phyloP scores from a whole-genome alignment of 2,329 filamentous ascomycete genomes.

The Byssothecium circinans region DNA sequence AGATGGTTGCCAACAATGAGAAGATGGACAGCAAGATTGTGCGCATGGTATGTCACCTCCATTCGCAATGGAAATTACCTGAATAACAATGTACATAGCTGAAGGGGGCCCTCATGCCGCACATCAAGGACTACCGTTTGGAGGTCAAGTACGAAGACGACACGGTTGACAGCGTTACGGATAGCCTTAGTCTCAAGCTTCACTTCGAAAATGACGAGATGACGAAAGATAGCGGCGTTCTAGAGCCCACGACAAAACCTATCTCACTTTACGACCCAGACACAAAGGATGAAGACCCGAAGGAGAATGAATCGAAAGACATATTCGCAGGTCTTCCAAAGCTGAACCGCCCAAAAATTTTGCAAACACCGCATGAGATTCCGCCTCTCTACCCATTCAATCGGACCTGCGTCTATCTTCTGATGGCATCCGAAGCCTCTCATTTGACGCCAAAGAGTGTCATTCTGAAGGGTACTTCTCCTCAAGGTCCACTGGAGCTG shows the following conservation, averaged over 20 bases:
- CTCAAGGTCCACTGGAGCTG: slow-evolving; percentile 60
- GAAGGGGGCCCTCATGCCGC: slow-evolving; percentile 66
- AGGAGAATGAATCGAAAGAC: slow-evolving; percentile 26
- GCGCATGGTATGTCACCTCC: slow-evolving; percentile 55
- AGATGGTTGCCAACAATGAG: slow-evolving; percentile 63
- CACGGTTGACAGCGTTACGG: slow-evolving; percentile 57
- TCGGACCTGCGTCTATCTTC: slow-evolving; percentile 64
- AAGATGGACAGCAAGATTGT: slow-evolving; percentile 68
- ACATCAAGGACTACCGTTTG: slow-evolving; percentile 63
- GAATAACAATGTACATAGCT: slow-evolving; percentile 37
- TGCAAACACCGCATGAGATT: slow-evolving; percentile 65
- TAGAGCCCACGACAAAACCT: slow-evolving; percentile 29
- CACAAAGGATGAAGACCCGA: slow-evolving; percentile 42
- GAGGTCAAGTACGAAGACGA: slow-evolving; percentile 62
- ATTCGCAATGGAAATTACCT: not conserved
- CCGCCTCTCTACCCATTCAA: slow-evolving; percentile 66
- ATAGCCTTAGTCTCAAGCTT: slow-evolving; percentile 46
- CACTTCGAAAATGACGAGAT: slow-evolving; percentile 13
- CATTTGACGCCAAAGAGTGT: slow-evolving; percentile 55
- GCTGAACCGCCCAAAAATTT: slow-evolving; percentile 55
- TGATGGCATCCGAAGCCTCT: slow-evolving; percentile 57
- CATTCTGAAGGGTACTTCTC: slow-evolving; percentile 57
- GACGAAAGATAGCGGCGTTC: not conserved
- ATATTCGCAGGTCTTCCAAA: slow-evolving; percentile 55
- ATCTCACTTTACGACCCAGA: slow-evolving; percentile 63